These are phyloP conservation scores for Aristolochia fimbriata DNA, from an alignment of 164 flowering plant genomes.

Conservation along the genomic window DNA sequence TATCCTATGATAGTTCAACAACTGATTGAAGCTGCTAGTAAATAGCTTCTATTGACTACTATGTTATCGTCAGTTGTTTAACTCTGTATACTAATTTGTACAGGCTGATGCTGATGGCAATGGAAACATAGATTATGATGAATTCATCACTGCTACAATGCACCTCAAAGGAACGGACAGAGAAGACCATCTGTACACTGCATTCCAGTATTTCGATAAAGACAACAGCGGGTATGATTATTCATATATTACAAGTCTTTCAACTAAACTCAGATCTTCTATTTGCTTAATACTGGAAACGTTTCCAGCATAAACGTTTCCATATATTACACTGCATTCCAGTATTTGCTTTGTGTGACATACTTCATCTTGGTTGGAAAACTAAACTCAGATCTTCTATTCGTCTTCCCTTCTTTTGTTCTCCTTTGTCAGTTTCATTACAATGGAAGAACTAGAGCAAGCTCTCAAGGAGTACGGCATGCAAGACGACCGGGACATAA, in stretches of 20 bases:
- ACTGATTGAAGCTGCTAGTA: no score
- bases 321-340: no score
- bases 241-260: background rate
- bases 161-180: slow-evolving; percentile 82
- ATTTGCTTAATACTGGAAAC: no score
- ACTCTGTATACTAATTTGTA: slow-evolving; percentile 1
- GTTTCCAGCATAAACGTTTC: no score
- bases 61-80: background rate
- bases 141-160: slow-evolving; percentile 96
- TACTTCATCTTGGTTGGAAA: background rate
- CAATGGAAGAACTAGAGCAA: slow-evolving; percentile 86
- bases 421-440: slow-evolving; percentile 46
- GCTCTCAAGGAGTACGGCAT: slow-evolving; percentile 81
- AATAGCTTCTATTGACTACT: background rate
- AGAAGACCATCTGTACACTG: slow-evolving; percentile 94
- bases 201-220: slow-evolving; percentile 88
- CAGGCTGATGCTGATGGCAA: slow-evolving; percentile 98
- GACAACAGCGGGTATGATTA: slow-evolving; percentile 75
- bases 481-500: slow-evolving; percentile 76
- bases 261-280: background rate
- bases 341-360: background rate
- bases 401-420: no score
- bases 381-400: no score
- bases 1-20: no score
- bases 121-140: slow-evolving; percentile 93